Evolutionary conservation across 805 yeast species (phyloP), one percentile per base, ranked within the genome.

Genomic region (Zygosaccharomyces rouxii): DNA sequence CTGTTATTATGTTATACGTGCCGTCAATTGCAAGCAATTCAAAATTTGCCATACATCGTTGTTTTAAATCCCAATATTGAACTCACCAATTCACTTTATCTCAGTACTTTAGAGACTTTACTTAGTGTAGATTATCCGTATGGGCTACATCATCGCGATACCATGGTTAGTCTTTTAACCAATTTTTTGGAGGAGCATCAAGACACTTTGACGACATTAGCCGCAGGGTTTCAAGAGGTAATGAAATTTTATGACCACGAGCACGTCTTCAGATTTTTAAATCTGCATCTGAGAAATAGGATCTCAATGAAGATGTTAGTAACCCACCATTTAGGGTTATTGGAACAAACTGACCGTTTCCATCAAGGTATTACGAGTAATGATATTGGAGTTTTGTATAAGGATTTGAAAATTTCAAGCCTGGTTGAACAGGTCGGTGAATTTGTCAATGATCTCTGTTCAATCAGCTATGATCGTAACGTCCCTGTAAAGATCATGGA

Each of bases 1-100:
- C 71, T 75, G 42, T 60, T 86, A 38, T 63, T 85, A 19, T 75
- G 80, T 0, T 75, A 79, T 56, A 81, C 89, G 47, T 87, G 95
- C 6, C 79, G 83, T 46, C 73, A 97, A 53, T 66, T 89, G 14
- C 74, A 76, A 28, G 84, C 83, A 25, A 80, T 92, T 55, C 77
- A 92, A 53, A 72, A 76, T 38, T 70, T 92, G 47, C 97, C 97
- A 0, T 92, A 89, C 64, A 76, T 90, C 56, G 89, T 84, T 41
- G 84, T 89, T 48, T 68, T 92, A 52, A 92, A 92, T 63, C 97
- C 97, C 5, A 81, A 87, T 58, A 83, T 92, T 44, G 84, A 92
- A 9, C 80, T 79, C 56, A 83, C 86, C 19, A 88, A 89, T 70
- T 75, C 79, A 57, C 68, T 83, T 42, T 92, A 92, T 69, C 70